Percentiles rank a stretch among this genome's conserved stretches.
Evolutionary conservation across 1,139 yeast genomes (phyloP).

Genomic region (Lodderomyces jiufengensis): DNA sequence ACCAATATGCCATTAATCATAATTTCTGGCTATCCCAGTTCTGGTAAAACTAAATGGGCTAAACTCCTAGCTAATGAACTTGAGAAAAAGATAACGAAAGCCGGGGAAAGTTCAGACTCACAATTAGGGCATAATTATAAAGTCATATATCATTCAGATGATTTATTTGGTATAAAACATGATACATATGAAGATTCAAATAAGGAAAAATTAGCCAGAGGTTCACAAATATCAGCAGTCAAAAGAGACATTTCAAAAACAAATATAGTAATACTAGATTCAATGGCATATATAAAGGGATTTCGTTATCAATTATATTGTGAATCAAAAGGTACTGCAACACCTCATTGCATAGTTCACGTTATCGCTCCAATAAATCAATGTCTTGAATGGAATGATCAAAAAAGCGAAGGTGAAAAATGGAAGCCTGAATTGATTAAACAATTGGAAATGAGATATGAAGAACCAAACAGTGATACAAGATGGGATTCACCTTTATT

Average conservation of each 20-base stretch:
- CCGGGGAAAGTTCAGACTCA: conserved; percentile 34
- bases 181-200: conserved; percentile 63
- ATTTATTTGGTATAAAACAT: conserved; percentile 67
- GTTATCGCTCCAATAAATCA: conserved; percentile 63
- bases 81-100: conserved; percentile 41
- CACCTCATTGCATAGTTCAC: conserved; percentile 82
- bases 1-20: conserved; percentile 71
- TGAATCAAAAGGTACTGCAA: conserved; percentile 81
- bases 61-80: conserved; percentile 46
- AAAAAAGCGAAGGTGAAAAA: conserved; percentile 17
- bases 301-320: conserved; percentile 91
- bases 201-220: conserved; percentile 78
- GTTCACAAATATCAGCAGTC: conserved; percentile 83
- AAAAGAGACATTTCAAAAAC: conserved; percentile 70
- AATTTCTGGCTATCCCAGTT: conserved; percentile 79
- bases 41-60: conserved; percentile 83
- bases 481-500: conserved; percentile 96
- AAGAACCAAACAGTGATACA: conserved; percentile 83
- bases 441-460: conserved; percentile 79
- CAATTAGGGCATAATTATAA: conserved; percentile 57
- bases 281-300: conserved; percentile 89
- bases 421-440: conserved; percentile 72
- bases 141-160: conserved; percentile 74
- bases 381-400: conserved; percentile 61
- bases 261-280: conserved; percentile 78